Evolutionary conservation across 768 basidiomycete species (phyloP), one percentile per base, ranked within the genome.

Genomic region (Suillus discolor): DNA sequence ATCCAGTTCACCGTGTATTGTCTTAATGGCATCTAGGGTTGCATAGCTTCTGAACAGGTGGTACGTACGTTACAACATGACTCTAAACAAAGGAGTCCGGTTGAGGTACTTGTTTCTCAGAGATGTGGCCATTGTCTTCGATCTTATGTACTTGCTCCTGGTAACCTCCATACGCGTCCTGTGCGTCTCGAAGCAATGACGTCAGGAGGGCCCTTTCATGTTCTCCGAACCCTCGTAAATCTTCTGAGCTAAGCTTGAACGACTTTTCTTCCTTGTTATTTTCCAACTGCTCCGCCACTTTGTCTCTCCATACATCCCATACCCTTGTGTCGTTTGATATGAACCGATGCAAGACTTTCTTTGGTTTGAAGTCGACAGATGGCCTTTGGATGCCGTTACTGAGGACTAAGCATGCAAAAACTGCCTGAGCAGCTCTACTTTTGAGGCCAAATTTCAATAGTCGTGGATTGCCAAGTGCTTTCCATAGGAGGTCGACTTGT

Each of bases 251-350:
- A 41, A 42, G 59, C 11, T 28, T 20, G 25, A 60, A 60, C 39
- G 39, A 42, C 11, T 60, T 60, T 20, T 20, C 25, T 20, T 57
- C 49, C 64, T 66, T 66, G 42, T 69, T 71, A 49, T 4, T 47
- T 15, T 42, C 53, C 25, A 77, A 28, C 53, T 72, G 71, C n/a
- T 61, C 55, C 36, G 63, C 6, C 15, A 76, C 70, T 47, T 74
- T 71, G 23, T 39, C 66, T 66, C 57, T 74, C 74, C 76, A 77
- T 44, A 66, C 68, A 23, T n/a, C 44, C 74, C 74, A 75, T 36
- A 73, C 73, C 0, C 63, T 57, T 2, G 76, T 75, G 15, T 76
- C 65, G 64, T 76, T 77, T 62, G 74, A 71, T 54, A 77, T 44
- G 34, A 75, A 71, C 44, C 39, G 41, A 1, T 15, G 59, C 39